These are phyloP conservation scores for Alternaria sp. DNA, from an alignment of 2,329 filamentous ascomycete species.

Conservation along the genomic window DNA sequence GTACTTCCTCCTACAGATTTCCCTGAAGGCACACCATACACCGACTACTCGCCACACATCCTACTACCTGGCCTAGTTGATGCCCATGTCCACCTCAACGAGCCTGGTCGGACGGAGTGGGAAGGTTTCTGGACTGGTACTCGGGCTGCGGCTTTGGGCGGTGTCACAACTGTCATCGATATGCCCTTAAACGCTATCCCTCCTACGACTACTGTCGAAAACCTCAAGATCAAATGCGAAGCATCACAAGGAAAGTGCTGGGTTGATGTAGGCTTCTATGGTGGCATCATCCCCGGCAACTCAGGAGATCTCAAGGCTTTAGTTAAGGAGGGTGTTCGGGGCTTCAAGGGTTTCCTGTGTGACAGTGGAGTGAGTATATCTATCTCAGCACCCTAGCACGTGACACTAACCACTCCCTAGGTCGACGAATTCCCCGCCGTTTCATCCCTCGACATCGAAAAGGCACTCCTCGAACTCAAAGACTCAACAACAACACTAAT, in stretches of 20 bases:
- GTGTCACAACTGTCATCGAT: slow-evolving; percentile 94
- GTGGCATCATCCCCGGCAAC: slow-evolving; percentile 92
- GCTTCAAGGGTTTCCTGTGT: slow-evolving; percentile 98
- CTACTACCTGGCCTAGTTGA: slow-evolving; percentile 92
- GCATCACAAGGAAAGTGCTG: slow-evolving; percentile 89
- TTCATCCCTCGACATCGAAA: slow-evolving; percentile 76
- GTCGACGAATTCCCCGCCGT: slow-evolving; percentile 96
- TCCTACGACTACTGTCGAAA: slow-evolving; percentile 86
- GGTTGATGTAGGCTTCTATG: slow-evolving; percentile 99
- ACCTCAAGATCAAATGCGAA: slow-evolving; percentile 82
- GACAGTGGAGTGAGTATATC: slow-evolving; percentile 80
- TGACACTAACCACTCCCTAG: slow-evolving; percentile 53
- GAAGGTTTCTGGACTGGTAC: slow-evolving; percentile 97
- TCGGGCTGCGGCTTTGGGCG: slow-evolving; percentile 89
- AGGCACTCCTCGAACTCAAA: slow-evolving; percentile 81
- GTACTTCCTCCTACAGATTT: slow-evolving; percentile 80
- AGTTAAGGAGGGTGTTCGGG: slow-evolving; percentile 84
- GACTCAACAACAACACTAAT: slow-evolving; percentile 88
- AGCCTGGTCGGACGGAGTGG: slow-evolving; percentile 97
- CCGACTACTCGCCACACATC: slow-evolving; percentile 83
- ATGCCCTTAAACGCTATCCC: slow-evolving; percentile 98
- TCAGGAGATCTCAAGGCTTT: slow-evolving; percentile 77
- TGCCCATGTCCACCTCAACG: slow-evolving; percentile 96
- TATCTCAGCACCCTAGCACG: not conserved
- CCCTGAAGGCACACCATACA: slow-evolving; percentile 73